phyloP scores from a whole-genome alignment of 2,329 filamentous ascomycete genomes.

The Pseudophaeomoniella oleicola region DNA sequence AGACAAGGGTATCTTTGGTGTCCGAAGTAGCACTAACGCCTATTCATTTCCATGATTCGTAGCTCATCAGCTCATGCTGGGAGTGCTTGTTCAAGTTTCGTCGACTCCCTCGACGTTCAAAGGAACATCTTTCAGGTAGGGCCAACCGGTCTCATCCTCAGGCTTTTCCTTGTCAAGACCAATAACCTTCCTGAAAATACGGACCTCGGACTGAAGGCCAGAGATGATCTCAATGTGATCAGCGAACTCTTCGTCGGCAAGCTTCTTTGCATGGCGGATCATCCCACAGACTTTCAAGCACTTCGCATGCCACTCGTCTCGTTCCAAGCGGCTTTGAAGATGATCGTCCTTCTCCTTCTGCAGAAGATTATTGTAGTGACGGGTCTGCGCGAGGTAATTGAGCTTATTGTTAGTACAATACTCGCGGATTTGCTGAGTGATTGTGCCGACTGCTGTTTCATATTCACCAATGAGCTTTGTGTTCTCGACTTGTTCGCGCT shows the following conservation, averaged over 20 bases:
- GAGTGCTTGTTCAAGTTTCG: not conserved
- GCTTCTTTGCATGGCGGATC: slow-evolving; percentile 30
- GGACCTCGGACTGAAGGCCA: slow-evolving; percentile 33
- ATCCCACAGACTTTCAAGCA: slow-evolving; percentile 32
- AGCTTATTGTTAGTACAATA: slow-evolving; percentile 35
- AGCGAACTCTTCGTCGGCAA: slow-evolving; percentile 33
- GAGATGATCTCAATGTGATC: slow-evolving; percentile 27
- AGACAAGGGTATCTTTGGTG: no score
- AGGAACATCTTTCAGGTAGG: slow-evolving; percentile 28
- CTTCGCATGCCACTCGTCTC: slow-evolving; percentile 33
- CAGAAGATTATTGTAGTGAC: slow-evolving; percentile 34
- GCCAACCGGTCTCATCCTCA: slow-evolving; percentile 34
- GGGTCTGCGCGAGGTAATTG: slow-evolving; percentile 29
- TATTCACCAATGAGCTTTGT: slow-evolving; percentile 32
- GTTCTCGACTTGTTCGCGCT: slow-evolving; percentile 32
- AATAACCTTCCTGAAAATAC: slow-evolving; percentile 30
- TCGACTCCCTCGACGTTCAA: slow-evolving; percentile 9
- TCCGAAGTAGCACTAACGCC: no score
- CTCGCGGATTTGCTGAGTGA: slow-evolving; percentile 35
- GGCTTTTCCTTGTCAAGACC: slow-evolving; percentile 32
- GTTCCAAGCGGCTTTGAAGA: slow-evolving; percentile 31
- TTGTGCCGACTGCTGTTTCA: slow-evolving; percentile 28
- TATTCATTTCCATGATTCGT: no score
- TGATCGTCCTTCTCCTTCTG: slow-evolving; percentile 36
- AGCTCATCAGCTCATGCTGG: no score